A percentile compares a stretch with the other conserved stretches of the same genome.
Evolutionary conservation across 1,284 basidiomycete species (phyloP).

Genomic region (Inonotus obliquus): DNA sequence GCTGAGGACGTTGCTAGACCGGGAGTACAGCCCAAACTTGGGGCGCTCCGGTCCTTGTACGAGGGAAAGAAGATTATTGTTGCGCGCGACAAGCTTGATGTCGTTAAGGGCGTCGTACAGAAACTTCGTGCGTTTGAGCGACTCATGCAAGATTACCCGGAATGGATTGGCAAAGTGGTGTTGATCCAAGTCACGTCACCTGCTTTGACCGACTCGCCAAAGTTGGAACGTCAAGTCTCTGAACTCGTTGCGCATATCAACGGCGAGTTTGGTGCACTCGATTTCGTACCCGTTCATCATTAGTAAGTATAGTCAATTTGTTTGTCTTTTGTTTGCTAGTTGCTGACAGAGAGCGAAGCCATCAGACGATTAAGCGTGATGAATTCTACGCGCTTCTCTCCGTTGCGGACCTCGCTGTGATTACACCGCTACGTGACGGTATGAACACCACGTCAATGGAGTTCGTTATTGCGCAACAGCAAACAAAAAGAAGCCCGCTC

Average conservation of each 20-base stretch:
- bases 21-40: slow-evolving; percentile 86
- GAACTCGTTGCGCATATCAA: slow-evolving; percentile 98
- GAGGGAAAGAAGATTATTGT: slow-evolving; percentile 99
- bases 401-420: slow-evolving; percentile 92
- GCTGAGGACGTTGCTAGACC: slow-evolving; percentile 76
- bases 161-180: slow-evolving; percentile 93
- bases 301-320: slow-evolving; percentile 63
- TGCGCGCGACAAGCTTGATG: slow-evolving; percentile 97
- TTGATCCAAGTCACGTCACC: slow-evolving; percentile 91
- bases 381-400: slow-evolving; percentile 97
- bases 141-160: slow-evolving; percentile 88
- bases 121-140: slow-evolving; percentile 98
- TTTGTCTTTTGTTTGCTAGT: neutral
- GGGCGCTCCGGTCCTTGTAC: slow-evolving; percentile 82
- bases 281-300: slow-evolving; percentile 98
- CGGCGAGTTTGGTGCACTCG: slow-evolving; percentile 90
- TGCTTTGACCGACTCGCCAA: slow-evolving; percentile 89
- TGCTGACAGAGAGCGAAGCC: slow-evolving; percentile 42
- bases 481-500: slow-evolving; percentile 74
- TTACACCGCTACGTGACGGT: slow-evolving; percentile 93
- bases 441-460: slow-evolving; percentile 99
- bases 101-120: slow-evolving; percentile 96
- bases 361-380: slow-evolving; percentile 96
- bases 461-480: slow-evolving; percentile 91
- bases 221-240: slow-evolving; percentile 90